phyloP scores from a whole-genome alignment of 2,329 filamentous ascomycete genomes.

The Herpotrichia juniperi region DNA sequence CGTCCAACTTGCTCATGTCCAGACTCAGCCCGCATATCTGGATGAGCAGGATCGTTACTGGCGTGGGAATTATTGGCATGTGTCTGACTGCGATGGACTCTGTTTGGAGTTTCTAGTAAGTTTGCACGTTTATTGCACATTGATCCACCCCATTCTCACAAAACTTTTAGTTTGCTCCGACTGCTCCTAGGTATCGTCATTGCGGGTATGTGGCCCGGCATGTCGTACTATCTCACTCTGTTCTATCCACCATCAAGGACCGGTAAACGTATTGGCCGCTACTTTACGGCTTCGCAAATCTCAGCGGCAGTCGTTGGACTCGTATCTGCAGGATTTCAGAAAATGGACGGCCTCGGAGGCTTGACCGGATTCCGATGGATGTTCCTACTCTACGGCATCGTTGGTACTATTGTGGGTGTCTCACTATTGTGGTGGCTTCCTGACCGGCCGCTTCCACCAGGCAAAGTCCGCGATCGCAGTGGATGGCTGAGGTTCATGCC shows the following conservation, averaged over 20 bases:
- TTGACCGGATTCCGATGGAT: constrained; percentile 89
- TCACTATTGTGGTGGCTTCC: constrained; percentile 87
- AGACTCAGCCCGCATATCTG: constrained; percentile 82
- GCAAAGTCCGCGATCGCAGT: constrained; percentile 60
- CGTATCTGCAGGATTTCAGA: constrained; percentile 87
- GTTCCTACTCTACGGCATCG: constrained; percentile 85
- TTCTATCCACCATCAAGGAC: constrained; percentile 89
- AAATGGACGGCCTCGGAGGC: constrained; percentile 81
- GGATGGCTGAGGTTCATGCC: constrained; percentile 71
- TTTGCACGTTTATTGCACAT: background rate
- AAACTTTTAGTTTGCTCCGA: constrained; percentile 65
- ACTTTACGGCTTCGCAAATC: constrained; percentile 87
- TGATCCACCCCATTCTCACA: constrained; percentile 9
- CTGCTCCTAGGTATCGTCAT: constrained; percentile 86
- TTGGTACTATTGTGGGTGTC: constrained; percentile 74
- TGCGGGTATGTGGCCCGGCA: constrained; percentile 93
- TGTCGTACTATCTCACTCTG: constrained; percentile 89
- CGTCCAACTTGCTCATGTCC: constrained; percentile 89
- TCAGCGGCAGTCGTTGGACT: constrained; percentile 88
- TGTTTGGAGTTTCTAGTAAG: constrained; percentile 82
- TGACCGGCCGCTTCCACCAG: constrained; percentile 78
- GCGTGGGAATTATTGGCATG: constrained; percentile 81
- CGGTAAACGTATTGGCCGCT: constrained; percentile 86
- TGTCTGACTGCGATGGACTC: constrained; percentile 83
- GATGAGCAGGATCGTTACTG: constrained; percentile 91